phyloP scores from a whole-genome alignment of 2,329 filamentous ascomycete genomes.

The Talaromyces sp. region DNA sequence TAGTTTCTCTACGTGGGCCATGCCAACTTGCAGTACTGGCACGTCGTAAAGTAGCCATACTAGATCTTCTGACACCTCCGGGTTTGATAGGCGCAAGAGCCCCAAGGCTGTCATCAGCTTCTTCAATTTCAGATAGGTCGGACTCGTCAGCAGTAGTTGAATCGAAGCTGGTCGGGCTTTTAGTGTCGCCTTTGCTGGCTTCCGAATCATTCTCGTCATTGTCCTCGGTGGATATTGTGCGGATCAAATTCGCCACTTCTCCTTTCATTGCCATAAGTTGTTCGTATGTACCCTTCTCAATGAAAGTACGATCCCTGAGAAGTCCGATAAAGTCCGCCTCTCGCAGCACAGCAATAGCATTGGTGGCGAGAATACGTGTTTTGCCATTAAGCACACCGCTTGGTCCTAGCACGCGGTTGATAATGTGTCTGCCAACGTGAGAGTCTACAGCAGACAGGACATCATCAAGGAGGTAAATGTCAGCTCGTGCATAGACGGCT shows the following conservation, averaged over 20 bases:
- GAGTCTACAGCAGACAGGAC: slow-evolving; percentile 96
- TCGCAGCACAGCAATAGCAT: slow-evolving; percentile 84
- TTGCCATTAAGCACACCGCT: slow-evolving; percentile 78
- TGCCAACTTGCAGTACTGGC: slow-evolving; percentile 89
- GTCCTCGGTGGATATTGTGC: slow-evolving; percentile 53
- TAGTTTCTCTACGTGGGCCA: slow-evolving; percentile 75
- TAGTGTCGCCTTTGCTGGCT: slow-evolving; percentile 54
- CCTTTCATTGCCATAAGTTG: slow-evolving; percentile 93
- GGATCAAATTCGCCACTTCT: slow-evolving; percentile 77
- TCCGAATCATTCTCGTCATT: slow-evolving; percentile 42
- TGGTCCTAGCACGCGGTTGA: slow-evolving; percentile 84
- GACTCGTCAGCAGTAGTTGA: slow-evolving; percentile 50
- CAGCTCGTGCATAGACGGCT: slow-evolving; percentile 93
- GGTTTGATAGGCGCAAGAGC: slow-evolving; percentile 69
- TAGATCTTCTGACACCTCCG: slow-evolving; percentile 57
- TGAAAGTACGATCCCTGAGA: slow-evolving; percentile 73
- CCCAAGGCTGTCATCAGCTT: slow-evolving; percentile 65
- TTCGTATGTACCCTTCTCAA: slow-evolving; percentile 84
- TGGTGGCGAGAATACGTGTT: slow-evolving; percentile 89
- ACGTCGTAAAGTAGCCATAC: slow-evolving; percentile 74
- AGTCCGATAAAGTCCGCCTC: slow-evolving; percentile 86
- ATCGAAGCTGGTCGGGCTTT: slow-evolving; percentile 56
- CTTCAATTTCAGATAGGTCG: slow-evolving; percentile 51
- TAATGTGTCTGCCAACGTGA: slow-evolving; percentile 90
- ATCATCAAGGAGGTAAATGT: slow-evolving; percentile 92